Evolutionary conservation across 1,284 basidiomycete genomes (phyloP).

Genomic region (Athelia psychrophila): DNA sequence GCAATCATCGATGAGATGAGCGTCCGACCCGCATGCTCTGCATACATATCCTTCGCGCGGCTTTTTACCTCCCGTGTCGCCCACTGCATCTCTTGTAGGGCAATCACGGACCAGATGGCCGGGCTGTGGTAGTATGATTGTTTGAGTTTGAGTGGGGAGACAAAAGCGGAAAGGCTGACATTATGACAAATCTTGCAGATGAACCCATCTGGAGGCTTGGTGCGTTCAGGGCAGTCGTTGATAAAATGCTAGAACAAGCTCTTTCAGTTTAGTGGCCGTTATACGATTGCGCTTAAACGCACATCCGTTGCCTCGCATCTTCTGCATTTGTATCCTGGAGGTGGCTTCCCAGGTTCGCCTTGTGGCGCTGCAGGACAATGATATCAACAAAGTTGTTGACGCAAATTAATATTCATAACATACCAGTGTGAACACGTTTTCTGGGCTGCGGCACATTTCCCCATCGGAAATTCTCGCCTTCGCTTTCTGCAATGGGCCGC

Average conservation of each 20-base stretch:
- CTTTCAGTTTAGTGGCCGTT: not conserved
- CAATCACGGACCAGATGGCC: slow-evolving; percentile 88
- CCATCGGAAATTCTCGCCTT: slow-evolving; percentile 66
- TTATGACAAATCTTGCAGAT: slow-evolving; percentile 82
- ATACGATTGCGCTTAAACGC: slow-evolving; percentile 11
- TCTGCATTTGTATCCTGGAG: slow-evolving; percentile 72
- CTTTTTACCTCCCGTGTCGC: slow-evolving; percentile 76
- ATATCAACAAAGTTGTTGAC: not conserved
- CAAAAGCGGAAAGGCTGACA: slow-evolving; percentile 27
- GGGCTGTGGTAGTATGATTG: slow-evolving; percentile 36
- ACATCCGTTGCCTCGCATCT: slow-evolving; percentile 77
- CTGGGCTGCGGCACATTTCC: slow-evolving; percentile 52
- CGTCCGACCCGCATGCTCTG: slow-evolving; percentile 81
- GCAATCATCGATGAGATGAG: slow-evolving; percentile 86
- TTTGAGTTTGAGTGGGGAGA: slow-evolving; percentile 1
- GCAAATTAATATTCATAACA: slow-evolving; percentile 14
- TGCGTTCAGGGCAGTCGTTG: slow-evolving; percentile 68
- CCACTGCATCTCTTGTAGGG: slow-evolving; percentile 70
- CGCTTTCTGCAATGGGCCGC: slow-evolving; percentile 43
- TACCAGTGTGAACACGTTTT: slow-evolving; percentile 57
- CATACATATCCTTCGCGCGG: slow-evolving; percentile 84
- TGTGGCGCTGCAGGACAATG: slow-evolving; percentile 7
- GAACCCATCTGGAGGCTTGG: slow-evolving; percentile 79
- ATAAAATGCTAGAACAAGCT: slow-evolving; percentile 62
- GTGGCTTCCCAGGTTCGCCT: slow-evolving; percentile 54